Evolutionary conservation across 1,284 basidiomycete species (phyloP), one percentile per base, ranked within the genome.

Genomic region (Cerioporus squamosus): DNA sequence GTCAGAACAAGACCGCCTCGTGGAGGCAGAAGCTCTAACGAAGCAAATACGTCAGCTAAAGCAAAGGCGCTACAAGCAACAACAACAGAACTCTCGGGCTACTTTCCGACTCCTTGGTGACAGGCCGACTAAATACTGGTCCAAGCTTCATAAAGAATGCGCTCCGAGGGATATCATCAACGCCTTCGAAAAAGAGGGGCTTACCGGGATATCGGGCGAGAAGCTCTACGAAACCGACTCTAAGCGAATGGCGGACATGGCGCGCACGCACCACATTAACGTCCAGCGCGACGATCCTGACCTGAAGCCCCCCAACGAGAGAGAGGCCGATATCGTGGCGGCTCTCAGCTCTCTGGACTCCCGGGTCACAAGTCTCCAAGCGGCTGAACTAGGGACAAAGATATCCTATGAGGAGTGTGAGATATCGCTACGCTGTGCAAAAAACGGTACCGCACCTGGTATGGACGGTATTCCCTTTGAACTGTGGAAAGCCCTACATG

Each of bases 91-190:
- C 2, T 18, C 22, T 1, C 20, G 46, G 4, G 50, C 55, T 3
- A 42, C 31, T 3, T 24, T 62, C 57, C 48, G 60, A 0, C 9
- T 72, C 0, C 62, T 74, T 39, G 72, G 72, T 0, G 76, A 79
- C 54, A 68, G 65, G 0, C 66, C 73, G 0, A 55, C 56, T 7
- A 73, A 73, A 53, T 69, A 66, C 53, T 78, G 77, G 75, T 66
- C 67, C 0, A 55, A 44, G 1, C 18, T 70, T 0, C 71, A 75
- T 38, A 46, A 26, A 15, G 8, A 17, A 0, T 5, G n/a, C 1
- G 15, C n/a, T 1, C 59, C 54, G 12, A 14, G 51, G 5, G 46
- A 56, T 1, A 2, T 53, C 4, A 54, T 61, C 17, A 44, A 22
- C 1, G 59, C 50, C 0, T 49, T 57, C 17, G 55, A 57, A 6